phyloP scores from a whole-genome alignment of 2,329 filamentous ascomycete genomes.

The Emmonsia crescens region DNA sequence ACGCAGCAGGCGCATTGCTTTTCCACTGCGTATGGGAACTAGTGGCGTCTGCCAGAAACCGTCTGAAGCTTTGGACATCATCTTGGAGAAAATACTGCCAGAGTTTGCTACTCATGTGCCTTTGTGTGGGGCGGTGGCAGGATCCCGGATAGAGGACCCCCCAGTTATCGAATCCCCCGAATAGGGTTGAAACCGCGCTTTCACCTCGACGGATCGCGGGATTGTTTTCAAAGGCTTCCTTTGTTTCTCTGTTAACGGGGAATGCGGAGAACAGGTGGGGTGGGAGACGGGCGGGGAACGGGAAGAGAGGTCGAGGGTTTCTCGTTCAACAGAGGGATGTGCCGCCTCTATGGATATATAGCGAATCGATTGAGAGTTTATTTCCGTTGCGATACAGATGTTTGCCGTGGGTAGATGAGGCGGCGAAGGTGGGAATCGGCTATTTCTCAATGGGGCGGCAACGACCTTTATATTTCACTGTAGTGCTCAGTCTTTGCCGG shows the following conservation, averaged over 20 bases:
- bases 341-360: neutral
- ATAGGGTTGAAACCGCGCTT: conserved; percentile 61
- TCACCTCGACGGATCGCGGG: conserved; percentile 71
- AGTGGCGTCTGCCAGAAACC: conserved; percentile 65
- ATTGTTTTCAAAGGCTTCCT: conserved; percentile 59
- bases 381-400: neutral
- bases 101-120: conserved; percentile 88
- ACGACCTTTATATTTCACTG: neutral
- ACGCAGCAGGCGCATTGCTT: conserved; percentile 16
- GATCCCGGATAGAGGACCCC: neutral
- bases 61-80: conserved; percentile 91
- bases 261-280: conserved; percentile 21
- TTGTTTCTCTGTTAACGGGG: conserved; percentile 33
- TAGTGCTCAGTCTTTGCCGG: neutral
- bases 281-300: neutral
- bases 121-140: conserved; percentile 17
- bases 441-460: neutral
- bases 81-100: conserved; percentile 97
- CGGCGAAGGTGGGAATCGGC: neutral
- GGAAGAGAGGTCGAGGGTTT: neutral
- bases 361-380: neutral
- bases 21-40: conserved; percentile 24
- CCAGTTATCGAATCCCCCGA: neutral
- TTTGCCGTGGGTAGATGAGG: neutral
- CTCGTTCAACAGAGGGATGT: neutral